Conservation (phyloP, 2,329 filamentous ascomycete species). For the Hypoxylon rubiginosum region DNA sequence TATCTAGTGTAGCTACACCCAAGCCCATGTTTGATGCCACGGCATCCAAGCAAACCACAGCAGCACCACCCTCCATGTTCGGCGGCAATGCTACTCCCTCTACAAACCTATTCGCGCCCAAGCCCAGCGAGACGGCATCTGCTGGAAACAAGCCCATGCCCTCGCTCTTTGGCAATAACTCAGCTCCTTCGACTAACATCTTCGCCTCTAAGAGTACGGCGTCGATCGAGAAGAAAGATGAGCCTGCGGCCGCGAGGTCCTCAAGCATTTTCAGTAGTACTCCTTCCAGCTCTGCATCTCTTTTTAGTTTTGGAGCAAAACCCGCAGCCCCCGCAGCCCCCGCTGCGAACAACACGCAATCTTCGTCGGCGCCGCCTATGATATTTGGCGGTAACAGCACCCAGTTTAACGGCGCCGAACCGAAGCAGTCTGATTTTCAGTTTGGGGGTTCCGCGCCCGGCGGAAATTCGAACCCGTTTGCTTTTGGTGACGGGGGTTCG, state of each 20-base stretch:
- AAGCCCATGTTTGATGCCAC: slow-evolving; percentile 57
- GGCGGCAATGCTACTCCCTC: slow-evolving; percentile 35
- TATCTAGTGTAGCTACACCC: slow-evolving; percentile 44
- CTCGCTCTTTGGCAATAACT: slow-evolving; percentile 43
- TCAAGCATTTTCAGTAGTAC: slow-evolving; percentile 38
- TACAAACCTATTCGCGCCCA: slow-evolving; percentile 26
- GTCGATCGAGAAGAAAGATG: slow-evolving; percentile 42
- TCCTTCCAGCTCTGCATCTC: slow-evolving; percentile 28
- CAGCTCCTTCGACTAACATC: slow-evolving; percentile 17
- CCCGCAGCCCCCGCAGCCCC: slow-evolving; percentile 8
- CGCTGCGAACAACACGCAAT: slow-evolving; percentile 19
- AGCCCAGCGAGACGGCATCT: slow-evolving; percentile 25
- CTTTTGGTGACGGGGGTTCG: slow-evolving; percentile 43
- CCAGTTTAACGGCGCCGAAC: slow-evolving; percentile 30
- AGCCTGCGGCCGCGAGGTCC: slow-evolving; percentile 30
- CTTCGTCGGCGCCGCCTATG: slow-evolving; percentile 32
- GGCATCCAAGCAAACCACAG: slow-evolving; percentile 57
- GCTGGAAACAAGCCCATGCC: slow-evolving; percentile 39
- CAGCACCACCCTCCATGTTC: slow-evolving; percentile 45
- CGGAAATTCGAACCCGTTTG: slow-evolving; percentile 31
- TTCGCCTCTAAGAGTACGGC: slow-evolving; percentile 19
- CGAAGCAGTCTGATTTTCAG: slow-evolving; percentile 41
- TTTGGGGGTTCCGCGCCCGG: slow-evolving; percentile 48
- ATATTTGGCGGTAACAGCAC: slow-evolving; percentile 36
- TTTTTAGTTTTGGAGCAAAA: slow-evolving; percentile 43